A percentile compares a stretch with the other conserved stretches of the same genome.
Evolutionary conservation across 495 filamentous ascomycete genomes (phyloP).

Genomic region (Letharia lupina): DNA sequence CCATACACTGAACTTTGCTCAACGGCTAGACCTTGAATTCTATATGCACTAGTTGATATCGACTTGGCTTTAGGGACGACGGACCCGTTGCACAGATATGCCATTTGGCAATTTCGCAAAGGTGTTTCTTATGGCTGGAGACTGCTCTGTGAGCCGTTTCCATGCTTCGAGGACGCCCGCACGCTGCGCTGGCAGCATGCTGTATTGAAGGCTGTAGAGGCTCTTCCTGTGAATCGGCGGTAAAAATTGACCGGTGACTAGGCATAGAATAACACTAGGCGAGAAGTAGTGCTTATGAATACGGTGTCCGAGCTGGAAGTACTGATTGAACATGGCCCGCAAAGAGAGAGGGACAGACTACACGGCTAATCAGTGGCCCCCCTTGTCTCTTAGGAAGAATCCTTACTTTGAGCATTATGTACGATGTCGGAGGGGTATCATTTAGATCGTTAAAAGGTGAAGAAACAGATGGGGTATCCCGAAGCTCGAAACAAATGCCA

Average conservation of each 20-base stretch:
- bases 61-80: slow-evolving; percentile 3
- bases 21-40: background rate
- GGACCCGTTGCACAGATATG: slow-evolving; percentile 9
- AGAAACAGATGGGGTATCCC: slow-evolving; percentile 53
- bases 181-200: slow-evolving; percentile 81
- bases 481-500: slow-evolving; percentile 84
- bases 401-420: slow-evolving; percentile 70
- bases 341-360: slow-evolving; percentile 87
- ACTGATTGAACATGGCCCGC: slow-evolving; percentile 88
- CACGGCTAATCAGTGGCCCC: slow-evolving; percentile 6
- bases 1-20: background rate
- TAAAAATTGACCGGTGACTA: slow-evolving; percentile 81
- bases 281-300: slow-evolving; percentile 93
- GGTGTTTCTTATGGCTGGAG: slow-evolving; percentile 10
- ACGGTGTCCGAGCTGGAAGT: slow-evolving; percentile 87
- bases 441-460: slow-evolving; percentile 22
- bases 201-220: slow-evolving; percentile 95
- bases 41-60: background rate
- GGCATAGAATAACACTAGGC: slow-evolving; percentile 74
- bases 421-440: slow-evolving; percentile 48
- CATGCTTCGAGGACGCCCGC: slow-evolving; percentile 80
- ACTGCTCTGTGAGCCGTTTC: slow-evolving; percentile 56
- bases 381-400: background rate
- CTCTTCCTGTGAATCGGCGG: slow-evolving; percentile 90
- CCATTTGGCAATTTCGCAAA: slow-evolving; percentile 20